A percentile compares a stretch with the other conserved stretches of the same genome.
Evolutionary conservation across 306 rosid genomes (phyloP).

Genomic region (Cucurbita argyrosperma): DNA sequence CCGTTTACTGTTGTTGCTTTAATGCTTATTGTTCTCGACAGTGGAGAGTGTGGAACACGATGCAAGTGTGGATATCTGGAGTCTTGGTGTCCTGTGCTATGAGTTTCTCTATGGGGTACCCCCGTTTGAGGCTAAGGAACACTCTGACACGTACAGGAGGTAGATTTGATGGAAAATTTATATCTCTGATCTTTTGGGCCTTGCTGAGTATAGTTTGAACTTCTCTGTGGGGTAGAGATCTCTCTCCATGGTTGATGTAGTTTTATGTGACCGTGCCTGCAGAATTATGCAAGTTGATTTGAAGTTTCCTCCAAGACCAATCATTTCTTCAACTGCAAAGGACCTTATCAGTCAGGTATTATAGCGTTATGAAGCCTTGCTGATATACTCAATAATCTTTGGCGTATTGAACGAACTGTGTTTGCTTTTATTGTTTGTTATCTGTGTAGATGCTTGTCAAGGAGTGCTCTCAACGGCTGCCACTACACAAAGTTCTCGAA

Average conservation of each 20-base stretch:
- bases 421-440: not conserved
- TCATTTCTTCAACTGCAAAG: constrained; percentile 82
- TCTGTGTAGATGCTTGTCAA: constrained; percentile 75
- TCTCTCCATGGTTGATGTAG: not conserved
- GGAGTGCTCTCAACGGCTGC: constrained; percentile 70
- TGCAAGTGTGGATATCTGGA: constrained; percentile 97
- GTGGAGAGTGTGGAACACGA: constrained; percentile 99
- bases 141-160: constrained; percentile 97
- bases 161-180: constrained; percentile 1
- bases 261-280: constrained; percentile 4
- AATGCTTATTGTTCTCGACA: constrained; percentile 12
- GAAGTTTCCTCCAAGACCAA: constrained; percentile 84
- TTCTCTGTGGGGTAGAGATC: too few species aligned
- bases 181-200: not conserved
- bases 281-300: constrained; percentile 95
- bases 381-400: not conserved
- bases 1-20: not conserved
- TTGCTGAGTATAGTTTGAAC: too few species aligned
- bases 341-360: constrained; percentile 85
- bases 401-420: not conserved
- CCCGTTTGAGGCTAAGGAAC: constrained; percentile 97
- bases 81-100: constrained; percentile 92
- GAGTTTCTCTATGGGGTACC: constrained; percentile 97
- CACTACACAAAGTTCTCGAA: constrained; percentile 81
- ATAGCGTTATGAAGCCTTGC: not conserved